Evolutionary conservation across 2,329 filamentous ascomycete genomes (phyloP).

Genomic region (Tothia fuscella): DNA sequence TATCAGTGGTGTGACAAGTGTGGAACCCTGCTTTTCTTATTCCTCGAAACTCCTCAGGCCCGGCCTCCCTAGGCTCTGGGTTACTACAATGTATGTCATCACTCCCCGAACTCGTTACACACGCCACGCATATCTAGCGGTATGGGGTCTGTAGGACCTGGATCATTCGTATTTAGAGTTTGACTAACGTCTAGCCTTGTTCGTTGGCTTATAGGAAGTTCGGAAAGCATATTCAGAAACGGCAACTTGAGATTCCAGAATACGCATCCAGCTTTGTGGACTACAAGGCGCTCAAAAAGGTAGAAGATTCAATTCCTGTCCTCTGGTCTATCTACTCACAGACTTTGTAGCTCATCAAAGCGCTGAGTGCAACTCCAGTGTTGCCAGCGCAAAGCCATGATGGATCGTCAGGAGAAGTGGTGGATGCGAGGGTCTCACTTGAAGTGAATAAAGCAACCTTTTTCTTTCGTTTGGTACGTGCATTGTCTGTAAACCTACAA

Average conservation of each 20-base stretch:
- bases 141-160: no score
- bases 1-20: no score
- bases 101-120: no score
- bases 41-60: no score
- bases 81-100: no score
- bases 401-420: slow-evolving; percentile 27
- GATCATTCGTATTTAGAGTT: no score
- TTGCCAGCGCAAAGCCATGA: slow-evolving; percentile 63
- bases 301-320: slow-evolving; percentile 25
- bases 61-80: no score
- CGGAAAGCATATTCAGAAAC: slow-evolving; percentile 98
- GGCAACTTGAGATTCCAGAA: slow-evolving; percentile 96
- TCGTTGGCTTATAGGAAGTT: slow-evolving; percentile 65
- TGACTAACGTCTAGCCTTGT: neutral
- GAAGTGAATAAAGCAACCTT: slow-evolving; percentile 98
- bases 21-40: no score
- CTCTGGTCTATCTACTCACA: slow-evolving; percentile 17
- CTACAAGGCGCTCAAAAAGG: slow-evolving; percentile 99
- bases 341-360: slow-evolving; percentile 77
- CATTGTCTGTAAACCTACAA: no score
- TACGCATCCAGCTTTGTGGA: slow-evolving; percentile 99
- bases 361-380: slow-evolving; percentile 82
- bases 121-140: no score
- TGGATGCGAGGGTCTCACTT: slow-evolving; percentile 75
- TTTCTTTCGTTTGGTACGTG: slow-evolving; percentile 84